Evolutionary conservation across 2,329 filamentous ascomycete genomes (phyloP).

Genomic region (Paracoccidioides brasiliensis): DNA sequence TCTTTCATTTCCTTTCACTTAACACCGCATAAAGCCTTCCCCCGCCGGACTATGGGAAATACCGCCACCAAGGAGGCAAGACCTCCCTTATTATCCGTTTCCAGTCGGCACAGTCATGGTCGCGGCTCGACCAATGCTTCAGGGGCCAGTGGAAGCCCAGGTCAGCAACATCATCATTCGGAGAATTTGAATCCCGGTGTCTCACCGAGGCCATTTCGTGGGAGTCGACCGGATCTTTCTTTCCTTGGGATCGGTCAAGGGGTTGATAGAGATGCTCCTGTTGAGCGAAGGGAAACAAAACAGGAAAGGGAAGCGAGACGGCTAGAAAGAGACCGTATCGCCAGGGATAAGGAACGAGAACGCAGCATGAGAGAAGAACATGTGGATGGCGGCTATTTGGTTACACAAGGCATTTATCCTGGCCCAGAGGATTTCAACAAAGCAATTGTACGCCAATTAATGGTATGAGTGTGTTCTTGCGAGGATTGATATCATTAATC

Average conservation of each 20-base stretch:
- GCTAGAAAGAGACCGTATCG: constrained; percentile 64
- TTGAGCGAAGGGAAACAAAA: constrained; percentile 69
- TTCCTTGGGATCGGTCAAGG: constrained; percentile 42
- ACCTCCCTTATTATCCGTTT: constrained; percentile 9
- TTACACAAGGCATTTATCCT: constrained; percentile 88
- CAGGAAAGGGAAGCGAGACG: constrained; percentile 81
- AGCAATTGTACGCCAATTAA: constrained; percentile 70
- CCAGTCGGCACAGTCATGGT: constrained; percentile 7
- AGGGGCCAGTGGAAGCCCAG: neutral
- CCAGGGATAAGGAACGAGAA: constrained; percentile 71
- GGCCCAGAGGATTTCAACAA: constrained; percentile 92
- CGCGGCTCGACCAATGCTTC: constrained; percentile 4
- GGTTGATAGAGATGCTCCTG: constrained; percentile 37
- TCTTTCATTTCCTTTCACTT: neutral
- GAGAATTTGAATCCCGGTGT: neutral
- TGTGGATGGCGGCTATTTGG: constrained; percentile 86
- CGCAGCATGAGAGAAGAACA: constrained; percentile 82
- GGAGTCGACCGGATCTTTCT: constrained; percentile 46
- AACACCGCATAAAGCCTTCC: constrained; percentile 4
- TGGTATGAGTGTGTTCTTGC: constrained; percentile 45
- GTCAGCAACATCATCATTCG: constrained; percentile 3
- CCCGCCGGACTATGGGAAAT: constrained; percentile 29
- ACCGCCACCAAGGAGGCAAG: constrained; percentile 36
- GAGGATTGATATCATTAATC: neutral
- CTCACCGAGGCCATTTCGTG: constrained; percentile 24